Evolutionary conservation across 106 monocot species (phyloP).

Genomic region (Dendrobium chrysotoxum): DNA sequence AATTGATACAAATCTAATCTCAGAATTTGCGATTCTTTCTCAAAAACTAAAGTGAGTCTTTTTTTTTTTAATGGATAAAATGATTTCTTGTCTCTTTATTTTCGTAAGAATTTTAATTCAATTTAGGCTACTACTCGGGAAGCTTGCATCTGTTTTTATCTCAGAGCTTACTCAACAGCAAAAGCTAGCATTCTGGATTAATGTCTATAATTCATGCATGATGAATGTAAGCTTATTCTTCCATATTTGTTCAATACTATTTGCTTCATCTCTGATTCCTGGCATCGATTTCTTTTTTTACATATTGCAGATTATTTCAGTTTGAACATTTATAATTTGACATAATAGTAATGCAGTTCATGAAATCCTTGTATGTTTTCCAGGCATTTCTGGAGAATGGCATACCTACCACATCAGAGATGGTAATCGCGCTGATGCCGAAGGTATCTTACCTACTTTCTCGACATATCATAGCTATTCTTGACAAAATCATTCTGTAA

Average conservation of each 20-base stretch:
- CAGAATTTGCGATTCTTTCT: not conserved
- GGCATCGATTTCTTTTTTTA: no score
- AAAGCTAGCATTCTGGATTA: slow-evolving; percentile 98
- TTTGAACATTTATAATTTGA: no score
- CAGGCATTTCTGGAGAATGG: slow-evolving; percentile 89
- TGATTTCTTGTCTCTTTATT: no score
- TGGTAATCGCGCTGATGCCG: slow-evolving; percentile 69
- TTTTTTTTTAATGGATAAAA: not conserved
- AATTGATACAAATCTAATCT: not conserved
- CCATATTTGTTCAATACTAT: no score
- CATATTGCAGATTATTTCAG: no score
- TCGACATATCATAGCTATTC: not conserved
- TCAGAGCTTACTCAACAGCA: slow-evolving; percentile 62
- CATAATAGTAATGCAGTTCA: not conserved
- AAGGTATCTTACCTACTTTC: slow-evolving; percentile 35
- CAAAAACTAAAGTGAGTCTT: slow-evolving; percentile 4
- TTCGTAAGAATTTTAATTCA: not conserved
- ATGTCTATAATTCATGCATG: slow-evolving; percentile 95
- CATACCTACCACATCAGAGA: slow-evolving; percentile 64
- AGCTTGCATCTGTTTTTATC: slow-evolving; percentile 57
- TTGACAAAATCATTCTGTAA: not conserved
- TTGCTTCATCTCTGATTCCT: no score
- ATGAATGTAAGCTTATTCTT: slow-evolving; percentile 65
- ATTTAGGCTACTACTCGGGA: slow-evolving; percentile 54
- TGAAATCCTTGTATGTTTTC: not conserved